Evolutionary conservation across 306 rosid species (phyloP).

Genomic region (Prinsepia uniflora): DNA sequence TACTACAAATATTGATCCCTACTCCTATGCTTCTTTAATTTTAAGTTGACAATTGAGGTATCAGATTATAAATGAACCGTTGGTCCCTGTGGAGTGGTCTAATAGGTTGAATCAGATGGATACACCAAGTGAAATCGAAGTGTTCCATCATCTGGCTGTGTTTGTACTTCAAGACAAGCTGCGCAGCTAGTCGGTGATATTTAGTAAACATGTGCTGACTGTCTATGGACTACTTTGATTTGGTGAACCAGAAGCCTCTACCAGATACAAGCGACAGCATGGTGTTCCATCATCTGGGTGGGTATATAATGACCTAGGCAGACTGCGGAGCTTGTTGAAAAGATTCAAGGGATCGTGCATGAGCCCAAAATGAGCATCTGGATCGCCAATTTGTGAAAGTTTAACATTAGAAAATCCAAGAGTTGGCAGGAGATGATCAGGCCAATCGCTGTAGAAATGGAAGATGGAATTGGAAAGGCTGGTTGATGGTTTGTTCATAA

Average conservation of each 20-base stretch:
- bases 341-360: conserved; percentile 68
- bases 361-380: conserved; percentile 94
- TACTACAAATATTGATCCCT: conserved; percentile 33
- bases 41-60: conserved; percentile 20
- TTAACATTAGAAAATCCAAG: conserved; percentile 70
- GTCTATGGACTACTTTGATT: conserved; percentile 35
- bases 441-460: conserved; percentile 98
- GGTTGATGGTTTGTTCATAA: conserved; percentile 88
- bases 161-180: conserved; percentile 51
- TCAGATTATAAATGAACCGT: conserved; percentile 27
- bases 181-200: conserved; percentile 60
- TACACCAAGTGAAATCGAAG: conserved; percentile 62
- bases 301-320: conserved; percentile 76
- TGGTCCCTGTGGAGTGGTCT: conserved; percentile 12
- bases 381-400: conserved; percentile 95
- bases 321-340: conserved; percentile 78
- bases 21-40: conserved; percentile 28
- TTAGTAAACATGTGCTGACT: conserved; percentile 17
- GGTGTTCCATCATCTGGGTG: conserved; percentile 93
- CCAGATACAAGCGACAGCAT: conserved; percentile 83
- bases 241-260: conserved; percentile 92
- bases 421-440: conserved; percentile 89
- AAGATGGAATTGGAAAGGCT: conserved; percentile 64
- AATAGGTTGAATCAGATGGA: conserved; percentile 65
- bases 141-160: conserved; percentile 61